Evolutionary conservation across 169 alveolate species (phyloP).

Genomic region (Eimeria sp.): DNA sequence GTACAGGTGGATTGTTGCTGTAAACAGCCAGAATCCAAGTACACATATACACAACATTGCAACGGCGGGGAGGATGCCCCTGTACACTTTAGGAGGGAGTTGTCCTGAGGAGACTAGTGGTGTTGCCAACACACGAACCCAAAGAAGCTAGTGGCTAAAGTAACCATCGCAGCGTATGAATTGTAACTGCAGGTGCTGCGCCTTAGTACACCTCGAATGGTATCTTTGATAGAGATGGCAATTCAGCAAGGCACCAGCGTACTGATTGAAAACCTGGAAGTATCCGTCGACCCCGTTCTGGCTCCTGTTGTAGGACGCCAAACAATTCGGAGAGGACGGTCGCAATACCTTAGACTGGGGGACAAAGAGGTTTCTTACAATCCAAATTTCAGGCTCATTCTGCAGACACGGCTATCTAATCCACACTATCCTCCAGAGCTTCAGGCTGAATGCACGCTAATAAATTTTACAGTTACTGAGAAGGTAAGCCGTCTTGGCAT

Average conservation of each 20-base stretch:
- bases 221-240: conserved; percentile 92
- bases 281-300: conserved; percentile 96
- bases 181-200: conserved; percentile 88
- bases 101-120: neutral
- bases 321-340: conserved; percentile 94
- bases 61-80: neutral
- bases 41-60: neutral
- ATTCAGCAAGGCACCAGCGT: conserved; percentile 94
- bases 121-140: neutral
- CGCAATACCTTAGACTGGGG: conserved; percentile 90
- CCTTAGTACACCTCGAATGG: conserved; percentile 88
- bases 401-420: conserved; percentile 96
- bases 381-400: conserved; percentile 91
- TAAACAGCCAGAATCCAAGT: neutral
- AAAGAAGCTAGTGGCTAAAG: neutral
- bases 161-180: neutral
- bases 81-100: neutral
- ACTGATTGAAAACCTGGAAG: conserved; percentile 97
- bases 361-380: conserved; percentile 92
- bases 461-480: conserved; percentile 98
- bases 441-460: conserved; percentile 97
- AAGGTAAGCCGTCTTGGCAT: conserved; percentile 6
- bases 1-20: neutral
- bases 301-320: conserved; percentile 96
- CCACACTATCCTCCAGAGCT: conserved; percentile 99